Evolutionary conservation across 2,329 filamentous ascomycete genomes (phyloP).

Genomic region (Pseudocercospora ulei): DNA sequence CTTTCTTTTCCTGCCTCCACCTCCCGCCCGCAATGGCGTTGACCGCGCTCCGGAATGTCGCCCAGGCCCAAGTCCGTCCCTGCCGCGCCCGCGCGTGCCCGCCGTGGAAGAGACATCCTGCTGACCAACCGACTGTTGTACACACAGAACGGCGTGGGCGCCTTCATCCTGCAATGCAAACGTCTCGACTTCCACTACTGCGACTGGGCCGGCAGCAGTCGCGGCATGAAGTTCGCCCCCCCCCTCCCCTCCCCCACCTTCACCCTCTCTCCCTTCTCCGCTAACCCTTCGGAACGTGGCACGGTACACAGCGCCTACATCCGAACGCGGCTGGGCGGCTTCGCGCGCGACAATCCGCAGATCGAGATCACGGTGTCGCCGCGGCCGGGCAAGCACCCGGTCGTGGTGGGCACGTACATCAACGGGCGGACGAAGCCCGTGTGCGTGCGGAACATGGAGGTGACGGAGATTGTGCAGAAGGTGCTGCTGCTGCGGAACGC

Average conservation of each 20-base stretch:
- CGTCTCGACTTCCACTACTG: slow-evolving; percentile 94
- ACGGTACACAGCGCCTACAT: slow-evolving; percentile 69
- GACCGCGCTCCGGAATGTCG: slow-evolving; percentile 45
- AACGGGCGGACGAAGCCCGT: slow-evolving; percentile 78
- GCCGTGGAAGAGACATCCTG: no score
- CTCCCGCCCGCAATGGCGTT: no score
- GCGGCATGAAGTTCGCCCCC: slow-evolving; percentile 71
- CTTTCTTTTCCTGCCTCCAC: no score
- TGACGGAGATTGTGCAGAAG: slow-evolving; percentile 72
- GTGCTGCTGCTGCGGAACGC: slow-evolving; percentile 61
- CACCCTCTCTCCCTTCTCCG: neutral
- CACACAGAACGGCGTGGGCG: slow-evolving; percentile 80
- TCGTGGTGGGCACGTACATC: slow-evolving; percentile 83
- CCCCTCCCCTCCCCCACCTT: neutral
- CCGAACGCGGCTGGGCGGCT: slow-evolving; percentile 61
- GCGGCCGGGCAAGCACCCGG: slow-evolving; percentile 77
- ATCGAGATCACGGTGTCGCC: slow-evolving; percentile 89
- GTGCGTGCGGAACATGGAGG: slow-evolving; percentile 78
- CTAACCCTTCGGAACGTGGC: no score
- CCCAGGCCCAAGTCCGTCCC: slow-evolving; percentile 47
- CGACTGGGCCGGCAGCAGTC: slow-evolving; percentile 87
- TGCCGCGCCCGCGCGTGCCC: neutral
- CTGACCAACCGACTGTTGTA: no score
- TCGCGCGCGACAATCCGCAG: slow-evolving; percentile 71
- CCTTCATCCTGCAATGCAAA: slow-evolving; percentile 96